Conservation (phyloP, 495 filamentous ascomycete species). For the Oleoguttula mirabilis region DNA sequence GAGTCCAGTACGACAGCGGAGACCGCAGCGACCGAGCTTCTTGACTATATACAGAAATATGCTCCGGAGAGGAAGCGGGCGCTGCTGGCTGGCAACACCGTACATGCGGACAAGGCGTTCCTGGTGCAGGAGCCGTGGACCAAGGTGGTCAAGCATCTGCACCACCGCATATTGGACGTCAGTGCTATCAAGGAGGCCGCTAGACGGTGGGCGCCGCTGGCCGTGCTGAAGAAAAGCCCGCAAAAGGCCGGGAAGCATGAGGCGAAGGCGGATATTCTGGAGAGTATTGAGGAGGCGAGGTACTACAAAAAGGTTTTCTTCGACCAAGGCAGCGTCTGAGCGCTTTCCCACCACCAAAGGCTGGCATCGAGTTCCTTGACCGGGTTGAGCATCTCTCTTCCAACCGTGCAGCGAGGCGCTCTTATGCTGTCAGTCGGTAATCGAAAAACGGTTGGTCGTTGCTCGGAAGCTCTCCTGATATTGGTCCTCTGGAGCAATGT, state of each 20-base stretch:
- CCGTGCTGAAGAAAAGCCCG: slow-evolving; percentile 48
- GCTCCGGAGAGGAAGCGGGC: slow-evolving; percentile 52
- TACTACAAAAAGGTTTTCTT: slow-evolving; percentile 65
- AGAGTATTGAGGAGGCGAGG: slow-evolving; percentile 82
- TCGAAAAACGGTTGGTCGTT: too few relatives aligned
- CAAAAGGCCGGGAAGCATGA: slow-evolving; percentile 66
- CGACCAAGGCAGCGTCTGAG: too few relatives aligned
- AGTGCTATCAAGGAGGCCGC: slow-evolving; percentile 83
- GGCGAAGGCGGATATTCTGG: slow-evolving; percentile 79
- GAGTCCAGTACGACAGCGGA: slow-evolving; percentile 59
- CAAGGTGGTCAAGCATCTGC: slow-evolving; percentile 58
- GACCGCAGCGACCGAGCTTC: slow-evolving; percentile 57
- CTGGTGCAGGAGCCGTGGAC: slow-evolving; percentile 61
- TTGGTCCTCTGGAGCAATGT: too few relatives aligned
- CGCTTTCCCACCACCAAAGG: too few relatives aligned
- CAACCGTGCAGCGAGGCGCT: too few relatives aligned
- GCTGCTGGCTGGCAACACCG: slow-evolving; percentile 79
- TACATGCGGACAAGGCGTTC: slow-evolving; percentile 83
- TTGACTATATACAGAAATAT: slow-evolving; percentile 62
- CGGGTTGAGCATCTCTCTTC: too few relatives aligned
- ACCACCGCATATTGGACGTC: slow-evolving; percentile 86
- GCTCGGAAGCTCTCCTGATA: too few relatives aligned
- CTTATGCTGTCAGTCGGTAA: too few relatives aligned
- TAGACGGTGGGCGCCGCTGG: slow-evolving; percentile 60
- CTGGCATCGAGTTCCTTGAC: too few relatives aligned